Evolutionary conservation across 2,329 filamentous ascomycete species (phyloP).

Genomic region (Cladophialophora carrionii): DNA sequence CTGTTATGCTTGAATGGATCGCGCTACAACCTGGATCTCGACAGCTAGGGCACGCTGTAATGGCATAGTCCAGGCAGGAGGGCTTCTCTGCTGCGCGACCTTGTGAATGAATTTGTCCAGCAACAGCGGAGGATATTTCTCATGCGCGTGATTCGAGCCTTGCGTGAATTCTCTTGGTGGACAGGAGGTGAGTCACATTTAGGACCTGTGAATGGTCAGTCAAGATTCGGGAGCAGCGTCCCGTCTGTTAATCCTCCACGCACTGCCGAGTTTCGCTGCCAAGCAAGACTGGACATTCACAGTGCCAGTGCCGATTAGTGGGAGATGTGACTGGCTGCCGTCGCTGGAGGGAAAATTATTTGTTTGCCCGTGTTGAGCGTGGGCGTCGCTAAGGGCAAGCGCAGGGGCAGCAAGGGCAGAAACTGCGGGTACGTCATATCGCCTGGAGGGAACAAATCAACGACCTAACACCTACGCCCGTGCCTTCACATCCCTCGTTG

Average conservation of each 20-base stretch:
- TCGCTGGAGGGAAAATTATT: background rate
- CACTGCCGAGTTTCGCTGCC: background rate
- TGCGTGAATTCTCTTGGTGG: conserved; percentile 1
- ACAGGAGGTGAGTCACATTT: conserved; percentile 19
- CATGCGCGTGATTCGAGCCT: conserved; percentile 5
- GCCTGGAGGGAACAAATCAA: conserved; percentile 11
- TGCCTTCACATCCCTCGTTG: conserved; percentile 7
- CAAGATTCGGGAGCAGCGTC: conserved; percentile 5
- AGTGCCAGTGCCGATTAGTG: background rate
- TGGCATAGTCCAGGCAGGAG: conserved; percentile 5
- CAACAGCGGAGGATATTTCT: background rate
- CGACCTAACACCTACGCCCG: conserved; percentile 16
- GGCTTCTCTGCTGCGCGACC: background rate
- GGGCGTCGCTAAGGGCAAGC: background rate
- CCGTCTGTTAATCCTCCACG: background rate
- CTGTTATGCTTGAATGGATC: background rate
- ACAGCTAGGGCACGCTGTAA: background rate
- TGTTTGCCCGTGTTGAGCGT: background rate
- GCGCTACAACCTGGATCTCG: background rate
- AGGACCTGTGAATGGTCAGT: conserved; percentile 17
- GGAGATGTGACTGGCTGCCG: background rate
- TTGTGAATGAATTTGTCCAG: background rate
- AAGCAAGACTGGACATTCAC: conserved; percentile 2
- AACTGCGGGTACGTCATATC: conserved; percentile 12
- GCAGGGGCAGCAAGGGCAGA: background rate